phyloP scores from a whole-genome alignment of 495 filamentous ascomycete genomes.

The Talaromyces trachyspermus region DNA sequence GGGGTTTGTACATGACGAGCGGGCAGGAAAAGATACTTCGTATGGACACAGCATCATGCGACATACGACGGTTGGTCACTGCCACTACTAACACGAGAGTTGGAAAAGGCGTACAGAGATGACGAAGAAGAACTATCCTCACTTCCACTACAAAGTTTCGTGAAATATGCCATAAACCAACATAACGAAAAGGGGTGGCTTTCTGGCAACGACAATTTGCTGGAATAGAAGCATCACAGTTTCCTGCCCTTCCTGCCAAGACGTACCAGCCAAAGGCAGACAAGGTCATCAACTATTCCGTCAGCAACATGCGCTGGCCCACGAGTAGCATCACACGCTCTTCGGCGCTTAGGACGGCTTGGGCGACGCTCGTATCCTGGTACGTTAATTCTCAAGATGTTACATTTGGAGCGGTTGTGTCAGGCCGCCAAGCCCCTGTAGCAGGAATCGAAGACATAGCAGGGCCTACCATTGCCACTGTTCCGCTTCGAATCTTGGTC shows the following conservation, averaged over 20 bases:
- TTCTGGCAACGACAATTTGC: too few species aligned
- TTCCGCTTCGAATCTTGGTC: conserved; percentile 24
- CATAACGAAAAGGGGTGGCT: too few species aligned
- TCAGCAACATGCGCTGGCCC: too few species aligned
- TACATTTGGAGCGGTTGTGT: conserved; percentile 30
- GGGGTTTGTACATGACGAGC: conserved; percentile 21
- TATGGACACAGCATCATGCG: conserved; percentile 26
- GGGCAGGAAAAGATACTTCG: conserved; percentile 10
- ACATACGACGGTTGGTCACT: conserved; percentile 25
- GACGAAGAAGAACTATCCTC: not conserved
- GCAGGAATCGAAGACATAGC: conserved; percentile 8
- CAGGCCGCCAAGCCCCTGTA: conserved; percentile 14
- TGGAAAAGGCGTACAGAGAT: not conserved
- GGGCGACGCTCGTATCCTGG: conserved; percentile 23
- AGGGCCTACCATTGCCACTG: conserved; percentile 29
- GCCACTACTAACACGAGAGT: conserved; percentile 7
- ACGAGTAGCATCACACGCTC: too few species aligned
- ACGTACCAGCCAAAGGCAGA: not conserved
- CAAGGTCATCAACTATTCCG: not conserved
- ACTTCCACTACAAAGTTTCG: not conserved
- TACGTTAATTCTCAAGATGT: conserved; percentile 25
- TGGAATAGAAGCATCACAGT: too few species aligned
- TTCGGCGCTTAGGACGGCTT: conserved; percentile 17
- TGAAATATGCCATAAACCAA: not conserved
- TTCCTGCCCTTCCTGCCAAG: too few species aligned